Conservation (phyloP, 768 basidiomycete genomes). For the Russula foetens region DNA sequence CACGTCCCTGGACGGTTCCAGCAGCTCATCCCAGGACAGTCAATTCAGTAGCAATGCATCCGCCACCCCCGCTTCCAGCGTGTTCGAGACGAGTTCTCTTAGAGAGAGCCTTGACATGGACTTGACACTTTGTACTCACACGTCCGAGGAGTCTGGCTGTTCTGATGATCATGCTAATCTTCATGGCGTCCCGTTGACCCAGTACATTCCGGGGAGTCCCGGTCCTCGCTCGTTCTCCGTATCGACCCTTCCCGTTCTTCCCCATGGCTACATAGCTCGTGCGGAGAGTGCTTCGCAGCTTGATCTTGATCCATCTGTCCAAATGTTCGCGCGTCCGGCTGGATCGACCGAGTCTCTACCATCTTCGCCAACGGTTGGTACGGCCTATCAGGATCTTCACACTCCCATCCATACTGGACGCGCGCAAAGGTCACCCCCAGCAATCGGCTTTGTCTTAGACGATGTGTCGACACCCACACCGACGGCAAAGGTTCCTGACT, state of each 20-base stretch:
- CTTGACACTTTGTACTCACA: constrained; percentile 9
- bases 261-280: constrained; percentile 16
- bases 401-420: neutral
- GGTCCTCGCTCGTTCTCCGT: constrained; percentile 23
- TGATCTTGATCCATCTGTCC: constrained; percentile 74
- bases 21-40: constrained; percentile 1
- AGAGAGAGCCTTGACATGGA: constrained; percentile 7
- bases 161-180: neutral
- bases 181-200: neutral
- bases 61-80: constrained; percentile 4
- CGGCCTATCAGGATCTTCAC: constrained; percentile 24
- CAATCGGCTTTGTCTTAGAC: neutral
- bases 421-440: neutral
- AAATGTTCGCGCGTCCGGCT: constrained; percentile 66
- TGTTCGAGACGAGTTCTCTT: constrained; percentile 7
- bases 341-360: constrained; percentile 68
- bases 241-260: constrained; percentile 30
- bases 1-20: constrained; percentile 16
- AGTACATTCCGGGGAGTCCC: constrained; percentile 4
- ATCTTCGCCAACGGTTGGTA: constrained; percentile 25
- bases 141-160: constrained; percentile 6
- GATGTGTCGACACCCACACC: constrained; percentile 3
- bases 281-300: constrained; percentile 38
- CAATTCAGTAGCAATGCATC: constrained; percentile 10
- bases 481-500: neutral